These are phyloP conservation scores for Populus euphratica DNA, from an alignment of 345 rosid genomes.

Conservation along the genomic window DNA sequence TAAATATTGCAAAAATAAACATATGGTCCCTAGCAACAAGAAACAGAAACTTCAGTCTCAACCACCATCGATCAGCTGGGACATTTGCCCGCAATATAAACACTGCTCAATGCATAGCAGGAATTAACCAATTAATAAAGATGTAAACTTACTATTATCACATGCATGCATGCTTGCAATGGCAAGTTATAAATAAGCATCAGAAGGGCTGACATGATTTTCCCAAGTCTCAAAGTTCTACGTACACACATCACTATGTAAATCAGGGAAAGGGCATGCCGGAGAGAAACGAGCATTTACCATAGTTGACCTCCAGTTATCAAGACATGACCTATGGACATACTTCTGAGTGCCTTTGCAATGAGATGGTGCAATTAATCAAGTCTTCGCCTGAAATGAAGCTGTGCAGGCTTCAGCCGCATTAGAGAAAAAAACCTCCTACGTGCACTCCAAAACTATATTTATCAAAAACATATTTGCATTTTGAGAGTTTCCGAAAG, in stretches of 20 bases:
- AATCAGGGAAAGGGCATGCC: constrained; percentile 6
- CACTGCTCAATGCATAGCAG: constrained; percentile 41
- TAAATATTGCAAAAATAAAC: constrained; percentile 81
- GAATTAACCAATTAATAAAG: constrained; percentile 7
- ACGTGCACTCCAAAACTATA: background rate
- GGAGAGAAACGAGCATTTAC: constrained; percentile 29
- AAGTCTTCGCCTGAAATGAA: constrained; percentile 71
- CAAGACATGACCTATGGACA: constrained; percentile 95
- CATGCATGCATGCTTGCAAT: background rate
- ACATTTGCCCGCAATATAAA: constrained; percentile 91
- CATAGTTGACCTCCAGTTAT: constrained; percentile 98
- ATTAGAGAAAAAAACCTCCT: constrained; percentile 4
- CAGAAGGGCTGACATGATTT: constrained; percentile 1
- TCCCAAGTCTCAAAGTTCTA: background rate
- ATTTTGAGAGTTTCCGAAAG: no score
- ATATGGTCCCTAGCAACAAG: constrained; percentile 96
- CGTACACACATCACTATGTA: constrained; percentile 1
- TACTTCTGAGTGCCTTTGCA: constrained; percentile 97
- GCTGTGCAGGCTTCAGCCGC: constrained; percentile 12
- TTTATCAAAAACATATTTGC: no score
- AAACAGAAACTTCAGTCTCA: constrained; percentile 94
- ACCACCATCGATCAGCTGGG: constrained; percentile 98
- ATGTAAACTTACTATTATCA: background rate
- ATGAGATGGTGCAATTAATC: constrained; percentile 91
- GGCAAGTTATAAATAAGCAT: background rate